Conservation (phyloP, 2,329 filamentous ascomycete species). For the Blastomyces silverae region DNA sequence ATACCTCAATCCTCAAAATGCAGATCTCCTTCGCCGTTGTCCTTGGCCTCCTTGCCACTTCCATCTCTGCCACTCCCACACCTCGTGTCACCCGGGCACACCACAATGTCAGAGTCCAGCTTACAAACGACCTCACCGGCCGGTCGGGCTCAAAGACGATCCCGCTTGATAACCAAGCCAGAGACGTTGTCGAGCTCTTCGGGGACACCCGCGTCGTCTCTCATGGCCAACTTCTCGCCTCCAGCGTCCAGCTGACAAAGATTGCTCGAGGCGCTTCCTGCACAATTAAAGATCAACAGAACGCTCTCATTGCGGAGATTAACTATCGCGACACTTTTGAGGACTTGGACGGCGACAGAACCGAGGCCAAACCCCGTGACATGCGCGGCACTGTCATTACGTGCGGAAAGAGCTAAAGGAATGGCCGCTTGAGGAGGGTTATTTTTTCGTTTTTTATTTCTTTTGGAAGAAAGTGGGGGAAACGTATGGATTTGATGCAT, state of each 20-base stretch:
- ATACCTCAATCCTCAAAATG: conserved; percentile 8
- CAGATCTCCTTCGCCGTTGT: conserved; percentile 3
- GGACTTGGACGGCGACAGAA: background rate
- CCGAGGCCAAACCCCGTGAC: background rate
- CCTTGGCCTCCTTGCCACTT: conserved; percentile 3
- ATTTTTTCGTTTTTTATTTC: background rate
- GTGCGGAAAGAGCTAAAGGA: background rate
- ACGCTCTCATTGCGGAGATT: background rate
- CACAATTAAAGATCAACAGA: background rate
- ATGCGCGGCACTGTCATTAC: background rate
- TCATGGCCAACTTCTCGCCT: background rate
- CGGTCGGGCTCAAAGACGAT: background rate
- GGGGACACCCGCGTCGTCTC: background rate
- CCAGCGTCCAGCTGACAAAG: background rate
- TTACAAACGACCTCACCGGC: background rate
- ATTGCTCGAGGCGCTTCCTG: background rate
- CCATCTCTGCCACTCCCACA: conserved; percentile 4
- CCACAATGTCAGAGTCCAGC: background rate
- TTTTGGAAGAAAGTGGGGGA: no score
- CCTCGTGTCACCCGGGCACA: background rate
- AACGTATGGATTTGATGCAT: background rate
- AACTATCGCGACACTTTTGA: background rate
- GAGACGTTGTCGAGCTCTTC: background rate
- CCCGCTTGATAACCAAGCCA: background rate
- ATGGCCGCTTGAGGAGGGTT: background rate